A percentile compares a stretch with the other conserved stretches of the same genome.
Evolutionary conservation across 2,329 filamentous ascomycete genomes (phyloP).

Genomic region (Cladosporium sp.): DNA sequence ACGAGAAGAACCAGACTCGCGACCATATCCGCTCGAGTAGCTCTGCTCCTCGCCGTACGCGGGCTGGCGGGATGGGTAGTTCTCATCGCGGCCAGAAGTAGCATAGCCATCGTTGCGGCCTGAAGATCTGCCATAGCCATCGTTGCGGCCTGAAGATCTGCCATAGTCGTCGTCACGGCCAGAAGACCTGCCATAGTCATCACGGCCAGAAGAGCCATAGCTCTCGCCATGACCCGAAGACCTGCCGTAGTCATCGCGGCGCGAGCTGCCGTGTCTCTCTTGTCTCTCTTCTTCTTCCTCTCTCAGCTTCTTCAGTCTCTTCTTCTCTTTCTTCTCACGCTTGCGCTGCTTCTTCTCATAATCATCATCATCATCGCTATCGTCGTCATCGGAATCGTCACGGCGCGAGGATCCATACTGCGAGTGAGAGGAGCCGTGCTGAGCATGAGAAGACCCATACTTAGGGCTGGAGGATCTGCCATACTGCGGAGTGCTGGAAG

Average conservation of each 20-base stretch:
- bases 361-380: slow-evolving; percentile 33
- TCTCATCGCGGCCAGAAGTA: slow-evolving; percentile 15
- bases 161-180: slow-evolving; percentile 14
- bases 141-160: neutral
- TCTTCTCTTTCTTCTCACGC: slow-evolving; percentile 36
- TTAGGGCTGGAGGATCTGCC: slow-evolving; percentile 2
- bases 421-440: neutral
- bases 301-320: slow-evolving; percentile 24
- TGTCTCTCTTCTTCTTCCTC: slow-evolving; percentile 23
- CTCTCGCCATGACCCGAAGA: slow-evolving; percentile 15
- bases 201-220: too few species aligned
- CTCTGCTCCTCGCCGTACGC: slow-evolving; percentile 15
- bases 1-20: slow-evolving; percentile 12
- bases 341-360: slow-evolving; percentile 41
- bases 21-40: slow-evolving; percentile 19
- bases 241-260: slow-evolving; percentile 3
- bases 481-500: neutral
- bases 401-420: slow-evolving; percentile 2
- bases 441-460: slow-evolving; percentile 20
- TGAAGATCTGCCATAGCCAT: slow-evolving; percentile 9
- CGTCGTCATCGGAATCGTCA: slow-evolving; percentile 23
- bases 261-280: slow-evolving; percentile 13
- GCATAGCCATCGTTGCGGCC: slow-evolving; percentile 11
- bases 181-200: neutral
- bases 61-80: slow-evolving; percentile 14